A percentile compares a stretch with the other conserved stretches of the same genome.
These are phyloP conservation scores for Hericium erinaceus DNA, from an alignment of 768 basidiomycete species.

Conservation along the genomic window DNA sequence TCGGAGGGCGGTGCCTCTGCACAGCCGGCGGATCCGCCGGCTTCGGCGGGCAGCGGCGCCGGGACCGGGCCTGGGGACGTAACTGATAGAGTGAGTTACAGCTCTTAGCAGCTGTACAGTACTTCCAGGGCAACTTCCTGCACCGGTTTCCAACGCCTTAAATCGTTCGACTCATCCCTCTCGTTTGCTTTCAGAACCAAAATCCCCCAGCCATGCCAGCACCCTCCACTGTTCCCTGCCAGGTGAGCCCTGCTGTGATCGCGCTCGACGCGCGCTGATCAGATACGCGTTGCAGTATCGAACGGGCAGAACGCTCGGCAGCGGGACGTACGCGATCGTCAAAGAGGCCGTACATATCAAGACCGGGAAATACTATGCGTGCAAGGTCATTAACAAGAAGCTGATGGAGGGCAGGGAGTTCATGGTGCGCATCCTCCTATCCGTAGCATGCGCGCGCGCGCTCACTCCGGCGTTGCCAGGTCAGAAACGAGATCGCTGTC, in stretches of 20 bases:
- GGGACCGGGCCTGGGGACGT: background rate
- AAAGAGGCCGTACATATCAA: constrained; percentile 94
- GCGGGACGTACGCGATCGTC: constrained; percentile 91
- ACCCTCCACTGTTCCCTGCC: constrained; percentile 35
- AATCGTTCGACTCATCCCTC: background rate
- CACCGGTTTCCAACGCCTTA: background rate
- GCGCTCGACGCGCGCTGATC: constrained; percentile 1
- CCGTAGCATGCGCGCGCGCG: background rate
- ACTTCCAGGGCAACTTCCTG: background rate
- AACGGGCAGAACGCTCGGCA: constrained; percentile 81
- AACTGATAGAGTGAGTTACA: background rate
- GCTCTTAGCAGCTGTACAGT: background rate
- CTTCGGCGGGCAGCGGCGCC: background rate
- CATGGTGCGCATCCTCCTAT: constrained; percentile 55
- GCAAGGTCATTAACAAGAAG: constrained; percentile 99
- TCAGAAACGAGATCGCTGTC: constrained; percentile 94
- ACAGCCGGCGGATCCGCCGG: background rate
- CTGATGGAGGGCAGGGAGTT: constrained; percentile 96
- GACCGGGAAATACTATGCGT: constrained; percentile 91
- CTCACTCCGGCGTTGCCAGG: constrained; percentile 33
- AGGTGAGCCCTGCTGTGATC: constrained; percentile 23
- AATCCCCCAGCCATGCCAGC: constrained; percentile 19
- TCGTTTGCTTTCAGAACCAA: background rate
- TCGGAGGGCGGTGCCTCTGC: background rate
- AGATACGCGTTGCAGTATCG: constrained; percentile 48